Base-by-base conservation (phyloP, 2,329 filamentous ascomycete species). In the Pezicula radicicola region DNA sequence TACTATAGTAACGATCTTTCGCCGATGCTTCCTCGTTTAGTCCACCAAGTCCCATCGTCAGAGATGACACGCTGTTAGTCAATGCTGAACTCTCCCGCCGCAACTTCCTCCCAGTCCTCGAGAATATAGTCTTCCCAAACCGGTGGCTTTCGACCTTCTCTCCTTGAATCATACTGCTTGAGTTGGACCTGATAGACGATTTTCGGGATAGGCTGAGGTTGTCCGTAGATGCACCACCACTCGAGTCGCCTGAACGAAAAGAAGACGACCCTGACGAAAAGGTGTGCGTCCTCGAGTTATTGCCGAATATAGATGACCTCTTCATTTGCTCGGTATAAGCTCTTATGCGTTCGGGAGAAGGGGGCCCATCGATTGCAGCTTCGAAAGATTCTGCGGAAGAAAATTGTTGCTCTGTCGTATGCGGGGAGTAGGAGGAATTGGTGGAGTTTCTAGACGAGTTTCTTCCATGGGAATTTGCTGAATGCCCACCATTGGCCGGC, bases 81-180 rank as follows among this genome's bases (percentile, higher is more conserved):
- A 56, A 37, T 6, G 39, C 52, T 76, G 42, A 16, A 28, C 42
- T 45, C 52, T 79, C 79, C 46, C 77, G 77, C 51, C 76, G 81
- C 25, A 75, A 66, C 64, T 71, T 78, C 56, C 72, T 72, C 51
- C 56, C 58, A 50, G 74, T 75, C 25, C 82, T 77, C 60, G 76
- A 76, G 60, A 87, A 85, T 30, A 87, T 72, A 36, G 74, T 74
- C 68, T 80, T 82, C 49, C 81, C 77, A 59, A 86, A 78, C 25
- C 80, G 73, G 60, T 84, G 80, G 13, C 81, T 84, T 28, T 86
- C 82, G 21, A 79, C 75, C 35, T 80, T 74, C 30, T 84, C 81
- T 36, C 56, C 56, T 56, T 73, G 72, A 16, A 75, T 72, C 68
- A 77, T 76, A 62, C 70, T 79, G 69, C 78, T 79, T 16, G 72